phyloP scores from a whole-genome alignment of 768 basidiomycete genomes.

The Lactarius indigo region DNA sequence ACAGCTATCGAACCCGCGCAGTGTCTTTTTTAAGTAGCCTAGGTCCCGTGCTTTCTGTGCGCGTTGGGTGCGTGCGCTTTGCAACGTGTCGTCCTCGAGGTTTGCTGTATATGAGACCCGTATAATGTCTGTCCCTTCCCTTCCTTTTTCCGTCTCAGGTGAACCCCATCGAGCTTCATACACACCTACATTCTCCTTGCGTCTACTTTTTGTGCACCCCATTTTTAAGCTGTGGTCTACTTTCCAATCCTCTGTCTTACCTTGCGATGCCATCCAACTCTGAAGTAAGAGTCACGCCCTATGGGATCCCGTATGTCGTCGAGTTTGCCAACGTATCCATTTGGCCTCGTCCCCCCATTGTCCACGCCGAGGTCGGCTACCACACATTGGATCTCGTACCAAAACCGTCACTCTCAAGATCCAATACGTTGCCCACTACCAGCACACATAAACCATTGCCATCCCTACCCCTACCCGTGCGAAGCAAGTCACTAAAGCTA shows the following conservation, averaged over 20 bases:
- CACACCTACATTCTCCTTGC: conserved; percentile 7
- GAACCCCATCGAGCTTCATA: conserved; percentile 9
- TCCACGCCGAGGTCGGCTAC: conserved; percentile 1
- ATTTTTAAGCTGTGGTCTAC: conserved; percentile 15
- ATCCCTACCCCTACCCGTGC: conserved; percentile 16
- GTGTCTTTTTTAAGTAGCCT: neutral
- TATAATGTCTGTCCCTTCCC: neutral
- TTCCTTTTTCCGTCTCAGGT: conserved; percentile 12
- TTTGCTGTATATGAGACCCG: conserved; percentile 9
- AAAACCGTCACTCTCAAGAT: conserved; percentile 15
- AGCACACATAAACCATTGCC: conserved; percentile 22
- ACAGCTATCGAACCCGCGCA: neutral
- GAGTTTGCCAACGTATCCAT: conserved; percentile 37
- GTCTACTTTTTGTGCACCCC: conserved; percentile 10
- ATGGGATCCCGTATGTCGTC: conserved; percentile 36
- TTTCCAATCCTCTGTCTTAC: conserved; percentile 2
- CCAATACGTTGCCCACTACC: conserved; percentile 20
- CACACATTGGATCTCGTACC: neutral
- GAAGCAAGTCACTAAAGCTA: conserved; percentile 24
- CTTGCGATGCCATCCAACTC: conserved; percentile 26
- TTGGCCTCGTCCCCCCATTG: conserved; percentile 25
- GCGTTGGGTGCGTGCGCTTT: conserved; percentile 7
- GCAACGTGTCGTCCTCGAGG: conserved; percentile 23
- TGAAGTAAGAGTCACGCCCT: conserved; percentile 33
- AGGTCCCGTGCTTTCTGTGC: neutral